Conservation (phyloP, 1,139 yeast species). For the Debaryomycetaceae sp. region DNA sequence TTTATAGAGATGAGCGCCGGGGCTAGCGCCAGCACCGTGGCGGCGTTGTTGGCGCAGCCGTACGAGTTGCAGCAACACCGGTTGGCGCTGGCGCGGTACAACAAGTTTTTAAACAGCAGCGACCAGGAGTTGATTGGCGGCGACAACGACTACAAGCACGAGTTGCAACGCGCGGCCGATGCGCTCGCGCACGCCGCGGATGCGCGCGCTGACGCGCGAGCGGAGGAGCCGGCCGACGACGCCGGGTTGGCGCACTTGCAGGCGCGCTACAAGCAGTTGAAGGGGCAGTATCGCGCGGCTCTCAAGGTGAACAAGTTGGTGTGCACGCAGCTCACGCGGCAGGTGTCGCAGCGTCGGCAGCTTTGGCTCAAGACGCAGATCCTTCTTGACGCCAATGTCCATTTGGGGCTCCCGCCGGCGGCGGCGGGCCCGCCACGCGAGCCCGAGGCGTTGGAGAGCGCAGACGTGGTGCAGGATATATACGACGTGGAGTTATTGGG, state of each 20-base stretch:
- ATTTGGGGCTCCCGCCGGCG: slow-evolving; percentile 31
- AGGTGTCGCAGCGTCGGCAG: slow-evolving; percentile 35
- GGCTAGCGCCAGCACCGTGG: slow-evolving; percentile 1
- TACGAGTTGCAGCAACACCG: slow-evolving; percentile 32
- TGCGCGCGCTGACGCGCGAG: slow-evolving; percentile 3
- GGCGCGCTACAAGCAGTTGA: slow-evolving; percentile 6
- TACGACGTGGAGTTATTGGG: slow-evolving; percentile 26
- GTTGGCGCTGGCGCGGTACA: slow-evolving; percentile 31
- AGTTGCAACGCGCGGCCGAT: slow-evolving; percentile 3
- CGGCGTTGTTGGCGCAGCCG: slow-evolving; percentile 22
- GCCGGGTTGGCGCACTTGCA: slow-evolving; percentile 9
- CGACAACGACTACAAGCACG: slow-evolving; percentile 4
- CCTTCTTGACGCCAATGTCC: slow-evolving; percentile 48
- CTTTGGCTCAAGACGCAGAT: slow-evolving; percentile 58
- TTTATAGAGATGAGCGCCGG: slow-evolving; percentile 18
- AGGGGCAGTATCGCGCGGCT: slow-evolving; percentile 31
- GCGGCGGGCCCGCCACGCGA: slow-evolving; percentile 13
- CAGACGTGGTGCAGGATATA: slow-evolving; percentile 25
- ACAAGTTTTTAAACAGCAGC: slow-evolving; percentile 16
- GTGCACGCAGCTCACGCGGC: slow-evolving; percentile 32
- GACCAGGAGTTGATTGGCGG: slow-evolving; percentile 2
- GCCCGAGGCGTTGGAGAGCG: slow-evolving; percentile 4
- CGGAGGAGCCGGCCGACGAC: slow-evolving; percentile 5
- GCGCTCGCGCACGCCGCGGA: slow-evolving; percentile 2
- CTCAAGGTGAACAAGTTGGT: slow-evolving; percentile 45